Base-by-base conservation (phyloP, 106 monocot genomes). In the Iris macrosiphon region DNA sequence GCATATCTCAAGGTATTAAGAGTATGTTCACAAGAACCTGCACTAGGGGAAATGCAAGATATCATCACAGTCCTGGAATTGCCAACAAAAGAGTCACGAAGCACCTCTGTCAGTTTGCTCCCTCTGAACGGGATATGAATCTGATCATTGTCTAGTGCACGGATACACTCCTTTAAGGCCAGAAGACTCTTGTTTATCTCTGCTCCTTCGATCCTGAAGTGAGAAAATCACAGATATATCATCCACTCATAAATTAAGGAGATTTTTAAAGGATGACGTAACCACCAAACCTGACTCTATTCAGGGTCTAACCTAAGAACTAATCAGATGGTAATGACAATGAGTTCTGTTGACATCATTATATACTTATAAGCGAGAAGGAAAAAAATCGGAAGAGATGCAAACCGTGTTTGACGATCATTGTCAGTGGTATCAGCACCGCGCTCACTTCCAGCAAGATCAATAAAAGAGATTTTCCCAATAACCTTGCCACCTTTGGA, bases 1-100 rank as follows among this genome's bases (percentile, higher is more conserved):
- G 91, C 91, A 75, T 91, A 91, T 91, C 91, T 81, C 55, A 91
- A 72, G n/a, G 91, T 91, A 72, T 91, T 91, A n/a, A 91, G 75
- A 18, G 91, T 91, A 50, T 85, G 91, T 27, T 91, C 91, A 64
- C 91, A 91, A 62, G 91, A 91, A 55, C 81, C 78, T 63, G 78
- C 66, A 75, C 61, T 78, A 12, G 91, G 91, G 19, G 91, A 91
- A 63, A 91, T 82, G 57, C 91, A 91, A 50, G 91, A 85, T 60
- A 91, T 91, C 91, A 91, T 91, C 8, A 91, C 91, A 14, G 91
- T 91, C 51, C 71, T 78, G n/a, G 90, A 85, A 49, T 91, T 91
- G 20, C 91, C 91, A 53, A 85, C 78, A 67, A 91, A 91, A 15
- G 91, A 91, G 63, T 91, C 91, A 28, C 91, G 85, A 56, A 91